Percentiles rank a stretch among this genome's conserved stretches.
Evolutionary conservation across 2,329 filamentous ascomycete genomes (phyloP).

Genomic region (Fusarium duplospermum): DNA sequence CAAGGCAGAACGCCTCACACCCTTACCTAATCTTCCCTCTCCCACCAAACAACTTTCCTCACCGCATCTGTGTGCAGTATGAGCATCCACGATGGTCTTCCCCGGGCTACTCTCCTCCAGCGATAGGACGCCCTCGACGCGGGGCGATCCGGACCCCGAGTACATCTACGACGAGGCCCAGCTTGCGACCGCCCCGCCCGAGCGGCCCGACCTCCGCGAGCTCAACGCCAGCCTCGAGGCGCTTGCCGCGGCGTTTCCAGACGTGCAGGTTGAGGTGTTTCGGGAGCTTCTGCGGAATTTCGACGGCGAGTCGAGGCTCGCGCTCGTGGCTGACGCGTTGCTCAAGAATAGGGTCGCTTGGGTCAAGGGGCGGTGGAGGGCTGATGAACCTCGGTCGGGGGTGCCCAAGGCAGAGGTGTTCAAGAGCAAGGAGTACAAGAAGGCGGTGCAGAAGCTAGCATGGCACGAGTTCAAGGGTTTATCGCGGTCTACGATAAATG

Average conservation of each 20-base stretch:
- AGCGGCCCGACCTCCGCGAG: slow-evolving; percentile 72
- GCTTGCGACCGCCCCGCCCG: slow-evolving; percentile 59
- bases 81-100: slow-evolving; percentile 61
- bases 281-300: slow-evolving; percentile 82
- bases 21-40: not conserved
- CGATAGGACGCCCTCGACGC: slow-evolving; percentile 51
- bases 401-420: slow-evolving; percentile 74
- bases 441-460: slow-evolving; percentile 74
- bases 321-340: slow-evolving; percentile 81
- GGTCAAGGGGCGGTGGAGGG: slow-evolving; percentile 75
- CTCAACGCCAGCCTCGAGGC: slow-evolving; percentile 77
- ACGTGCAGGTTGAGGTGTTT: slow-evolving; percentile 85
- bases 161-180: slow-evolving; percentile 69
- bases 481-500: slow-evolving; percentile 78
- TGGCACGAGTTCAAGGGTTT: slow-evolving; percentile 82
- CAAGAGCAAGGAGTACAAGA: slow-evolving; percentile 73
- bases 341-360: slow-evolving; percentile 77
- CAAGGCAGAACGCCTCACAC: slow-evolving; percentile 15
- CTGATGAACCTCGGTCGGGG: slow-evolving; percentile 49
- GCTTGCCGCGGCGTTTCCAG: slow-evolving; percentile 79
- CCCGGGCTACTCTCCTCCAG: slow-evolving; percentile 59
- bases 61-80: slow-evolving; percentile 41
- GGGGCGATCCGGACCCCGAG: slow-evolving; percentile 50
- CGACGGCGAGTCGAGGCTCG: slow-evolving; percentile 79
- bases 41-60: not conserved